These are phyloP conservation scores for Saitozyma sp. DNA, from an alignment of 768 basidiomycete species.

Conservation along the genomic window DNA sequence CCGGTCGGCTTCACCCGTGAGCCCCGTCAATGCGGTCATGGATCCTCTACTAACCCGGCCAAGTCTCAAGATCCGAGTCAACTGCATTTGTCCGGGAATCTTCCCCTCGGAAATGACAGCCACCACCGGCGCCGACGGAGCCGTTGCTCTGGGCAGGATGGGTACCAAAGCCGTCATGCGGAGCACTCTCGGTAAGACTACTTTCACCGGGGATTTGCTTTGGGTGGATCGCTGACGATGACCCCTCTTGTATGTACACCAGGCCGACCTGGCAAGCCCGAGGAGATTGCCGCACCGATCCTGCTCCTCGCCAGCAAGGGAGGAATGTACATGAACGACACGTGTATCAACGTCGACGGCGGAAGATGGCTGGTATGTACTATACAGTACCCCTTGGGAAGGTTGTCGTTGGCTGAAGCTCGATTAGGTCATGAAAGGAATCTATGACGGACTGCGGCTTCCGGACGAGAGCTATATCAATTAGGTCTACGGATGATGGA, in stretches of 20 bases:
- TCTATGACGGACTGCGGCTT: conserved; percentile 23
- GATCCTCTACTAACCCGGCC: background rate
- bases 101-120: conserved; percentile 42
- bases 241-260: background rate
- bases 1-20: conserved; percentile 26
- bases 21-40: background rate
- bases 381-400: too few species aligned
- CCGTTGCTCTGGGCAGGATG: conserved; percentile 8
- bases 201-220: too few species aligned
- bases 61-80: conserved; percentile 42
- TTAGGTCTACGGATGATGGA: too few species aligned
- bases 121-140: conserved; percentile 5
- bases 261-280: conserved; percentile 28
- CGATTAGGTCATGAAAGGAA: conserved; percentile 17
- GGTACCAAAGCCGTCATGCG: conserved; percentile 19
- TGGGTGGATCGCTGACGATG: too few species aligned
- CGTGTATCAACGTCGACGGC: conserved; percentile 26
- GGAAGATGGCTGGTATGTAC: conserved; percentile 6
- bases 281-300: conserved; percentile 39
- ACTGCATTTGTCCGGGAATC: conserved; percentile 40
- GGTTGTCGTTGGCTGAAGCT: too few species aligned
- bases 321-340: conserved; percentile 41
- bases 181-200: conserved; percentile 1
- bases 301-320: conserved; percentile 31
- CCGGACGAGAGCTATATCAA: conserved; percentile 17